Evolutionary conservation across 495 filamentous ascomycete genomes (phyloP).

Genomic region (Alectoria sarmentosa): DNA sequence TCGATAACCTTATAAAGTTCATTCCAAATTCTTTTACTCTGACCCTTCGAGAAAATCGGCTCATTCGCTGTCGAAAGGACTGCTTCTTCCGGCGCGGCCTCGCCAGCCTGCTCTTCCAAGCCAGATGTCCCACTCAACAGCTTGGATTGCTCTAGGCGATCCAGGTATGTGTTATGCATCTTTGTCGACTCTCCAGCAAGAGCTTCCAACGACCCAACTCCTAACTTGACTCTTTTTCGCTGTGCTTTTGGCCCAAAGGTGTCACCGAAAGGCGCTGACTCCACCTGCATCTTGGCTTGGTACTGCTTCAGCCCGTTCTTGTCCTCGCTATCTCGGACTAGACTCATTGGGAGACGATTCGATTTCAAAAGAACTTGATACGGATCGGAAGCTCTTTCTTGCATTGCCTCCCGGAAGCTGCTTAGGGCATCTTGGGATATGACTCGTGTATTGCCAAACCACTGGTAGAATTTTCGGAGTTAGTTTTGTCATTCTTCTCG

Average conservation of each 20-base stretch:
- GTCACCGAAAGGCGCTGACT: conserved; percentile 75
- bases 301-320: conserved; percentile 86
- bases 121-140: conserved; percentile 62
- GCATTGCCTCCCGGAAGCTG: conserved; percentile 87
- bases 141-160: conserved; percentile 64
- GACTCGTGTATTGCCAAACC: conserved; percentile 65
- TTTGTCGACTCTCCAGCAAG: conserved; percentile 70
- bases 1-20: conserved; percentile 98
- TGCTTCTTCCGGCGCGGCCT: conserved; percentile 44
- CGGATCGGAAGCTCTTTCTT: conserved; percentile 81
- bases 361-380: conserved; percentile 87
- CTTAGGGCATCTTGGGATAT: conserved; percentile 62
- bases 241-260: conserved; percentile 92
- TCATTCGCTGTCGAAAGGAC: conserved; percentile 66
- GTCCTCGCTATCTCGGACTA: conserved; percentile 59
- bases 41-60: conserved; percentile 88
- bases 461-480: background rate
- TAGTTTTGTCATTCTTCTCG: background rate
- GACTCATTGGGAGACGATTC: conserved; percentile 86
- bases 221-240: conserved; percentile 83
- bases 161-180: conserved; percentile 70
- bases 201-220: conserved; percentile 70
- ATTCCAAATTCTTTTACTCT: conserved; percentile 95
- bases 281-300: conserved; percentile 87
- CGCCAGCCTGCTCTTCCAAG: conserved; percentile 41